Conservation (phyloP, 768 basidiomycete genomes). For the Xerocomus brunneocitrinus region DNA sequence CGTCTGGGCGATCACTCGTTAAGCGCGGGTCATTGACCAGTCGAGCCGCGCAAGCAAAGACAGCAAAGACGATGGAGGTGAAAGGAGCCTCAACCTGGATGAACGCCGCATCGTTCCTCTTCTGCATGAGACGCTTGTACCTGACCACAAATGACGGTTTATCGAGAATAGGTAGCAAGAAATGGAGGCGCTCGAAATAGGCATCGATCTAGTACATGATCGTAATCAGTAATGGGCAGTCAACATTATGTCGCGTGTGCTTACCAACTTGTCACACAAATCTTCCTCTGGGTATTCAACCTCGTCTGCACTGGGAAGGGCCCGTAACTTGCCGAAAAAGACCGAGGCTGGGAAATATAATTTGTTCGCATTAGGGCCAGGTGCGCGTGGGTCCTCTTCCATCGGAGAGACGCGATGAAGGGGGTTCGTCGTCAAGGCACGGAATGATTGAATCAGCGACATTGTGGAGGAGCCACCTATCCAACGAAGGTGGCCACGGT, state of each 20-base stretch:
- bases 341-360: slow-evolving; percentile 85
- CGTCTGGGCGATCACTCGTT: slow-evolving; percentile 54
- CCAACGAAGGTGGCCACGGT: slow-evolving; percentile 89
- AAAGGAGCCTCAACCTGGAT: slow-evolving; percentile 68
- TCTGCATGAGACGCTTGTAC: slow-evolving; percentile 74
- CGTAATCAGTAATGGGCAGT: slow-evolving; percentile 21
- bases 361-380: slow-evolving; percentile 77
- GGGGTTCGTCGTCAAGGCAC: slow-evolving; percentile 66
- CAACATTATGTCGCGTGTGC: slow-evolving; percentile 28
- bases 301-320: slow-evolving; percentile 78
- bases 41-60: slow-evolving; percentile 85
- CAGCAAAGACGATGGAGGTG: slow-evolving; percentile 77
- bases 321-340: slow-evolving; percentile 81
- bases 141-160: slow-evolving; percentile 75
- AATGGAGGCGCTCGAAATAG: slow-evolving; percentile 85
- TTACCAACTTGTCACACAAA: slow-evolving; percentile 79
- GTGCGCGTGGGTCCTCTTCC: slow-evolving; percentile 77
- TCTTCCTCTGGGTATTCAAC: slow-evolving; percentile 85
- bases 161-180: slow-evolving; percentile 82
- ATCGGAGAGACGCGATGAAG: slow-evolving; percentile 75
- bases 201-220: slow-evolving; percentile 60
- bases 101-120: slow-evolving; percentile 46
- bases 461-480: slow-evolving; percentile 90
- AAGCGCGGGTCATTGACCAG: slow-evolving; percentile 73
- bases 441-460: slow-evolving; percentile 88